Base-by-base conservation (phyloP, 352 stramenopile species). In the Phytophthora sansomeana region DNA sequence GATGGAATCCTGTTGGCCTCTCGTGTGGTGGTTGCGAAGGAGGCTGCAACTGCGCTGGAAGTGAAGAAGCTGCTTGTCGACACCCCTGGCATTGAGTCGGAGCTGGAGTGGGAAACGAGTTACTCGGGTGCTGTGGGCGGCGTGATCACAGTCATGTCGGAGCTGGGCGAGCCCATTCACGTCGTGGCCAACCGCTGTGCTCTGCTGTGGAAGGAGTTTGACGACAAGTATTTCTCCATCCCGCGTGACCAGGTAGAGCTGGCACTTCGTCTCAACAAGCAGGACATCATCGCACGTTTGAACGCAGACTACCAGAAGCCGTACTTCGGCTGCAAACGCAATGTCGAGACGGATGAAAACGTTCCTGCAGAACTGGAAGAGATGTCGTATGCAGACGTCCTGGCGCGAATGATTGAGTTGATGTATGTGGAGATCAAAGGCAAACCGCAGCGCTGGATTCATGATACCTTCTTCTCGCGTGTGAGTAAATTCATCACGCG, bases 291-390 rank as follows among this genome's bases (percentile, higher is more conserved):
- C 36, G 69, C 68, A 16, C 72, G 77, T 16, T 59, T 97, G 32
- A 96, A 97, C 54, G 69, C 85, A 5, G 87, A 97, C 57, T 97
- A 92, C 67, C 89, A 97, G 70, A 97, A 97, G 71, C 85, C 83
- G 32, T 96, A 95, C 75, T 97, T 97, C 63, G 90, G 90, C 13
- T 78, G 73, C 46, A 87, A 89, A 56, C 49, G 48, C 30, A 64
- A 83, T 48, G 67, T 29, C 5, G 63, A 74, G 47, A 78, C 67
- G 28, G 84, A 74, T 13, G 59, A 82, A 21, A 56, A 43, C 14
- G 28, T 72, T 13, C 51, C 59, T n/a, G 83, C 77, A 21, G 90
- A 95, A 29, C 41, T 97, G 39, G 77, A 93, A 13, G 82, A 93
- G 56, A 96, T 97, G 90, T 91, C 90, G 56, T 97, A 97, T 64